Evolutionary conservation across 2,329 filamentous ascomycete species (phyloP).

Genomic region (Xylaria sp.): DNA sequence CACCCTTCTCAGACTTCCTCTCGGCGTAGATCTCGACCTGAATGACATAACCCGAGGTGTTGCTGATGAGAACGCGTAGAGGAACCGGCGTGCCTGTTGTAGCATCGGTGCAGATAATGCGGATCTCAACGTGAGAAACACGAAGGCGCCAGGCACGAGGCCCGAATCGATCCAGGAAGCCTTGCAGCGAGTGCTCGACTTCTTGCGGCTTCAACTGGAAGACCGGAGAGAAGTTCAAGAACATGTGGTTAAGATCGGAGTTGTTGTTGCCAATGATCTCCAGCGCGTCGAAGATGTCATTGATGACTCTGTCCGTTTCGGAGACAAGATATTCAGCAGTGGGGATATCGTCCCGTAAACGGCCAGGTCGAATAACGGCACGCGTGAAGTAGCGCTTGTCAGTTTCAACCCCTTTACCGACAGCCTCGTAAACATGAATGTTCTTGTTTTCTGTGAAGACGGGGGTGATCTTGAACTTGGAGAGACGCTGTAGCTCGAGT

Average conservation of each 20-base stretch:
- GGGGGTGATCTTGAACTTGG: constrained; percentile 97
- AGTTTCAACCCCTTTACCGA: constrained; percentile 93
- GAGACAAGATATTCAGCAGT: constrained; percentile 99
- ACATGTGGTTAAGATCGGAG: constrained; percentile 99
- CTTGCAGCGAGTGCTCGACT: constrained; percentile 91
- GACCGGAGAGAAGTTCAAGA: constrained; percentile 98
- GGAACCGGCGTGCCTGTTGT: constrained; percentile 86
- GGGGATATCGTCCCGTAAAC: constrained; percentile 95
- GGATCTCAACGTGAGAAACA: constrained; percentile 96
- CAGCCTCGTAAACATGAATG: constrained; percentile 97
- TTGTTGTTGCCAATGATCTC: constrained; percentile 99
- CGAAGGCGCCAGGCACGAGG: constrained; percentile 95
- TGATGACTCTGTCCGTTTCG: constrained; percentile 95
- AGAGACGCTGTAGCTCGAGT: constrained; percentile 91
- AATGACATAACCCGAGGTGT: constrained; percentile 97
- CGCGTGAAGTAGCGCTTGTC: constrained; percentile 99
- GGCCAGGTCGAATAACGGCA: constrained; percentile 92
- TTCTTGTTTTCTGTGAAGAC: constrained; percentile 99
- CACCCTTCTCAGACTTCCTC: constrained; percentile 96
- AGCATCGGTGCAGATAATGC: constrained; percentile 96
- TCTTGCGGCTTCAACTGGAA: constrained; percentile 91
- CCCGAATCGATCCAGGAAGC: constrained; percentile 96
- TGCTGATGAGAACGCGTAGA: constrained; percentile 94
- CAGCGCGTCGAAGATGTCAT: constrained; percentile 95
- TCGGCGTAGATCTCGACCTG: constrained; percentile 98